Conservation (phyloP, 768 basidiomycete species). For the Agaricus blazei region DNA sequence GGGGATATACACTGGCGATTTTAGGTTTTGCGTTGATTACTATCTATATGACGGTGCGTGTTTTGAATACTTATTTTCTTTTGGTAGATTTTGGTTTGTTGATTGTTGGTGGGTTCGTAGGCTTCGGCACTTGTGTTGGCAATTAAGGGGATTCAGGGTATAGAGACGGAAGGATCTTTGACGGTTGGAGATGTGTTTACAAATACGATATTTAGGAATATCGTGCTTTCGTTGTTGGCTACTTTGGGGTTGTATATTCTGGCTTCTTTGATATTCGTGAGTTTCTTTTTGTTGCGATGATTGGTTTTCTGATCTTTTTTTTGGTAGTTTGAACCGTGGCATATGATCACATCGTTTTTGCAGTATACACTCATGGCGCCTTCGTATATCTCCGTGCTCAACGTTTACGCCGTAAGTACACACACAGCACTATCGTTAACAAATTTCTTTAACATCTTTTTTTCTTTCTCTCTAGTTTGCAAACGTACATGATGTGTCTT, state of each 20-base stretch:
- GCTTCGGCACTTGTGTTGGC: constrained; percentile 77
- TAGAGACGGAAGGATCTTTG: constrained; percentile 46
- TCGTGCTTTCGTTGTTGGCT: constrained; percentile 79
- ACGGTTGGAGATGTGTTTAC: constrained; percentile 58
- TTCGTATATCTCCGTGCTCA: constrained; percentile 89
- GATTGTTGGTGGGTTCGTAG: constrained; percentile 27
- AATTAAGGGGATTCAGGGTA: constrained; percentile 67
- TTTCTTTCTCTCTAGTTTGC: constrained; percentile 49
- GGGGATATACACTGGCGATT: constrained; percentile 81
- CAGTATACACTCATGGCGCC: constrained; percentile 91
- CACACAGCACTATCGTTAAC: not conserved
- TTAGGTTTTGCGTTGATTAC: constrained; percentile 88
- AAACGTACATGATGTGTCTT: constrained; percentile 88
- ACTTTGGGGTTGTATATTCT: constrained; percentile 88
- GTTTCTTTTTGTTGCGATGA: constrained; percentile 24
- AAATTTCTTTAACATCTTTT: not conserved
- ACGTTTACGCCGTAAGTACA: constrained; percentile 72
- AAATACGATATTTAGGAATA: constrained; percentile 80
- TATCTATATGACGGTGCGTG: constrained; percentile 87
- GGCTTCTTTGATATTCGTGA: constrained; percentile 78
- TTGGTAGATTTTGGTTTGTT: constrained; percentile 1
- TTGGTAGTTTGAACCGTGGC: constrained; percentile 89
- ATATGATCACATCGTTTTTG: constrained; percentile 95
- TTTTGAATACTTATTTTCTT: not conserved
- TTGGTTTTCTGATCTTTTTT: not conserved